A percentile compares a stretch with the other conserved stretches of the same genome.
phyloP scores from a whole-genome alignment of 1,284 basidiomycete genomes.

The Boletus albobrunnescens region DNA sequence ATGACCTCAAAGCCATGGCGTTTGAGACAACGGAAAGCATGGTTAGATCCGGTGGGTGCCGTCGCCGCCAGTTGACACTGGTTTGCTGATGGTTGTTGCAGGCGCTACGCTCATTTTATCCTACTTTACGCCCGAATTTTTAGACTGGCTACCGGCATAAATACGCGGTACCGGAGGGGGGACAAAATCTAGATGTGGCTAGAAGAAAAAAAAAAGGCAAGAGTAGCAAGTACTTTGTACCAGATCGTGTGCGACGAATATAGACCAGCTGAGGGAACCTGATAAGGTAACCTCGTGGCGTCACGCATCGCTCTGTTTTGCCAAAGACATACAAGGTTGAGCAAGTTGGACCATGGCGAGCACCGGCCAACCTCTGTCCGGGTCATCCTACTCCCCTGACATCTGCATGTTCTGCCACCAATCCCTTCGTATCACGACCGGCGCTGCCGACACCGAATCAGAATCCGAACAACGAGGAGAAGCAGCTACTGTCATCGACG shows the following conservation, averaged over 20 bases:
- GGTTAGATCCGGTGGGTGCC: conserved; percentile 76
- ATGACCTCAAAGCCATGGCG: conserved; percentile 88
- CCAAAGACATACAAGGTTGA: too few relatives aligned
- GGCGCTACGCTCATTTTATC: conserved; percentile 87
- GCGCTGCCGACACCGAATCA: conserved; percentile 1
- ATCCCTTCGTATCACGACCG: conserved; percentile 11
- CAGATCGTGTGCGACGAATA: too few relatives aligned
- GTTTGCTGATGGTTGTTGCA: conserved; percentile 28
- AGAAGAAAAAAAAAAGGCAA: too few relatives aligned
- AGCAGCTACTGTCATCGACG: conserved; percentile 16
- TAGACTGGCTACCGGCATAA: conserved; percentile 78
- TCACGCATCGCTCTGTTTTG: too few relatives aligned
- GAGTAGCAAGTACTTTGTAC: too few relatives aligned
- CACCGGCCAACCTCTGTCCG: conserved; percentile 1
- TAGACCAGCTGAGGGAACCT: too few relatives aligned
- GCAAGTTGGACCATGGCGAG: conserved; percentile 8
- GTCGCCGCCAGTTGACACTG: neutral
- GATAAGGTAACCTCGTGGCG: conserved; percentile 8
- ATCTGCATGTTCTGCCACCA: conserved; percentile 26
- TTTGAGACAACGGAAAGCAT: conserved; percentile 90
- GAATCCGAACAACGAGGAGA: conserved; percentile 7
- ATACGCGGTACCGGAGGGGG: neutral
- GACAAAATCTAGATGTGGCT: neutral
- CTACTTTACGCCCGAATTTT: conserved; percentile 95
- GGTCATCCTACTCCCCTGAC: conserved; percentile 17